Evolutionary conservation across 345 rosid genomes (phyloP).

Genomic region (Populus tremula): DNA sequence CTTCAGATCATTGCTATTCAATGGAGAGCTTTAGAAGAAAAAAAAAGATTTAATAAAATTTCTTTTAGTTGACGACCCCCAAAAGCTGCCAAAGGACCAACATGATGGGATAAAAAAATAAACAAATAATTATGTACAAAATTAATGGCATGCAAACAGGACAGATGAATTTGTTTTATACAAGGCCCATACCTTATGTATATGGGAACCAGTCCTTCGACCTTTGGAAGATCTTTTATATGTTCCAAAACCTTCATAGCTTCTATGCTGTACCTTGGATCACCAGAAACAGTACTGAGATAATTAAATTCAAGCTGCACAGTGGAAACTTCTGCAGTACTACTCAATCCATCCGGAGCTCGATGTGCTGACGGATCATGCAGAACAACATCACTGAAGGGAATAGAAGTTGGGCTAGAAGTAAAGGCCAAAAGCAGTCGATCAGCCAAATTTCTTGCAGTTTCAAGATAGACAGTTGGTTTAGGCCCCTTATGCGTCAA

Average conservation of each 20-base stretch:
- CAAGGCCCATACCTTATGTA: constrained; percentile 68
- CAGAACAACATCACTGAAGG: constrained; percentile 75
- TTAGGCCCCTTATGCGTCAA: constrained; percentile 52
- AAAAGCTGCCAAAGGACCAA: too few species aligned
- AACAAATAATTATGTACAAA: not conserved
- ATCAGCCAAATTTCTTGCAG: constrained; percentile 81
- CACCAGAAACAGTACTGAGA: constrained; percentile 84
- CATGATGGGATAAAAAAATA: not conserved
- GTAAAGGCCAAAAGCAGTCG: constrained; percentile 80
- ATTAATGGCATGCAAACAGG: not conserved
- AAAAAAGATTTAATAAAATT: too few species aligned
- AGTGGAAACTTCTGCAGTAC: constrained; percentile 89
- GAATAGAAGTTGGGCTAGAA: constrained; percentile 79
- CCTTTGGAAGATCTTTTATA: constrained; percentile 76
- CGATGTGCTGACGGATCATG: constrained; percentile 76
- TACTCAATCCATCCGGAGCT: constrained; percentile 86
- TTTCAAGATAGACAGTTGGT: constrained; percentile 69
- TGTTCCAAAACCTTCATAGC: constrained; percentile 97
- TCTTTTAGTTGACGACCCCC: too few species aligned
- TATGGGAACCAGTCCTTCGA: constrained; percentile 90
- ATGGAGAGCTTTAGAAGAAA: too few species aligned
- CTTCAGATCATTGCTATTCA: too few species aligned
- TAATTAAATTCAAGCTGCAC: constrained; percentile 95
- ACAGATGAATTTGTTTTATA: not conserved
- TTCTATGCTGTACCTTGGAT: constrained; percentile 71